Evolutionary conservation across 768 basidiomycete species (phyloP).

Genomic region (Tricholoma flavovirens): DNA sequence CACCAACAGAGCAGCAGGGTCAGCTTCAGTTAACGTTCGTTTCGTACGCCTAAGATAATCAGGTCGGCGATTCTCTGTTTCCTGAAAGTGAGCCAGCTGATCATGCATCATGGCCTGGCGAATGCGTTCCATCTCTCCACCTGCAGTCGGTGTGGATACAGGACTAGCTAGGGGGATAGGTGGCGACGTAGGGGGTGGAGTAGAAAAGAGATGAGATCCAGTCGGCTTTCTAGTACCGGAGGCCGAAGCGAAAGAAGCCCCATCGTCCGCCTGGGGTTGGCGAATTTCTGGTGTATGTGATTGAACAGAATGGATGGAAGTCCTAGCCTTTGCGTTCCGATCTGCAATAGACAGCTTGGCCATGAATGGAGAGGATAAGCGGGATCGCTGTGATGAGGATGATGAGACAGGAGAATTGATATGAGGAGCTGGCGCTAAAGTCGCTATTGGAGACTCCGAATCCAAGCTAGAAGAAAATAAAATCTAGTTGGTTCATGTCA

Average conservation of each 20-base stretch:
- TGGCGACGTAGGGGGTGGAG: constrained; percentile 13
- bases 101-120: constrained; percentile 48
- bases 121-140: constrained; percentile 58
- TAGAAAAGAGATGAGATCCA: constrained; percentile 1
- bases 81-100: constrained; percentile 40
- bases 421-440: constrained; percentile 19
- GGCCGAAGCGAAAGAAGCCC: constrained; percentile 17
- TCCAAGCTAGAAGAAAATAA: constrained; percentile 13
- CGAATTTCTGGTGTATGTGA: constrained; percentile 13
- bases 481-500: neutral
- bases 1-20: constrained; percentile 30
- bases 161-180: constrained; percentile 20
- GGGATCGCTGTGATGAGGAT: constrained; percentile 23
- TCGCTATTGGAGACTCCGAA: constrained; percentile 12
- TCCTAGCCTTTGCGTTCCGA: constrained; percentile 14
- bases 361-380: constrained; percentile 44
- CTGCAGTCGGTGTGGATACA: constrained; percentile 25
- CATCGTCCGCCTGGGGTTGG: constrained; percentile 20
- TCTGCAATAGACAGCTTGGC: constrained; percentile 30
- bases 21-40: constrained; percentile 38
- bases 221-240: constrained; percentile 2
- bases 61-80: constrained; percentile 59
- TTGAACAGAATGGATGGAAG: constrained; percentile 6
- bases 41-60: constrained; percentile 66
- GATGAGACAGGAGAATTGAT: constrained; percentile 27